Evolutionary conservation across 2,329 filamentous ascomycete species (phyloP), one percentile per base, ranked within the genome.

Genomic region (Colletotrichum godetiae): DNA sequence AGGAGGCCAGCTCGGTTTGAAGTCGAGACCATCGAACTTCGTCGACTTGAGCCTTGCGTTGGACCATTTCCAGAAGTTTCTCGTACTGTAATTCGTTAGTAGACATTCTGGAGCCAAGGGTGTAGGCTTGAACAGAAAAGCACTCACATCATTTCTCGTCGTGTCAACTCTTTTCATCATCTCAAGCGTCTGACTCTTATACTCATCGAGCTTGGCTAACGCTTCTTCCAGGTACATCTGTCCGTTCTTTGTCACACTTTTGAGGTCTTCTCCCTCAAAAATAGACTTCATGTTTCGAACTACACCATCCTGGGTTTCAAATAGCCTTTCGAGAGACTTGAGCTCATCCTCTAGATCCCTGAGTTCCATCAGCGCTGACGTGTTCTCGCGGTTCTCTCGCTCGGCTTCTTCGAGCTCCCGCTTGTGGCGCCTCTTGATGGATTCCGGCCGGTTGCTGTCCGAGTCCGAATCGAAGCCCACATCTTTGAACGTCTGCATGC

Each of bases 321-420:
- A 90, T 0, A 92, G 82, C 56, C 86, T 87, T 5, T 86, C 77
- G 5, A 92, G 84, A 0, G 89, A 91, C 4, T 84, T 85, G 2
- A 92, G 84, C 77, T 92, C 91, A 72, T 92, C 90, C 73, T 92
- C 89, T 59, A 92, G 88, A 74, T 92, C 91, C 13, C 90, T 86
- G 0, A 92, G 83, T 76, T 92, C 91, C 0, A 92, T 82, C 0
- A 92, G 80, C 0, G 90, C 89, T 0, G 91, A 91, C 0, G 91
- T 90, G 74, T 91, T 91, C 73, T 91, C 88, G 7, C 90, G 86
- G 75, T 92, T 92, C 70, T 91, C 88, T 1, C 84, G 83, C 74
- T 91, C 89, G 1, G 88, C 84, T 58, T 80, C 69, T 42, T 72
- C 57, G 0, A 74, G 62, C 42, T 86, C 84, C 15, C 80, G 80